phyloP scores from a whole-genome alignment of 2,329 filamentous ascomycete species.

The Aaosphaeria pasadenensis region DNA sequence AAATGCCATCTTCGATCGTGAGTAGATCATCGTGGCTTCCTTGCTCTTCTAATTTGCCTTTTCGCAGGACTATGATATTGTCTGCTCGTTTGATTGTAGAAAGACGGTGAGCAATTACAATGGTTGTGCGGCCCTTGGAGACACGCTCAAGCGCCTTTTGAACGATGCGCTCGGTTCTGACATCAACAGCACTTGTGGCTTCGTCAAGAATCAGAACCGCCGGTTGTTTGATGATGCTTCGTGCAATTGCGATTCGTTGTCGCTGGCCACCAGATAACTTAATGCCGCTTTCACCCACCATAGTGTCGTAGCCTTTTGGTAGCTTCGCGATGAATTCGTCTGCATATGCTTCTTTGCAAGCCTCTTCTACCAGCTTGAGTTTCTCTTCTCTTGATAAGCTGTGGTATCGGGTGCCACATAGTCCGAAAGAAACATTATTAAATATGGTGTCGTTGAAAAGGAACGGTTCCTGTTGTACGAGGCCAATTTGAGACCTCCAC shows the following conservation, averaged over 20 bases:
- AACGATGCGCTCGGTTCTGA: constrained; percentile 54
- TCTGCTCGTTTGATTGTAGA: constrained; percentile 77
- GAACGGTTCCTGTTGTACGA: constrained; percentile 41
- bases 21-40: constrained; percentile 75
- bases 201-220: constrained; percentile 71
- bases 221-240: constrained; percentile 66
- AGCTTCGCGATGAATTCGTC: constrained; percentile 37
- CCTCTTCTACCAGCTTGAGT: constrained; percentile 49
- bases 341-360: constrained; percentile 38
- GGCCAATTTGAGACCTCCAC: constrained; percentile 47
- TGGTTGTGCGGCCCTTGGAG: constrained; percentile 63
- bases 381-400: constrained; percentile 55
- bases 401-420: constrained; percentile 46
- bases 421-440: constrained; percentile 38
- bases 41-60: constrained; percentile 68
- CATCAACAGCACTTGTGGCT: constrained; percentile 67
- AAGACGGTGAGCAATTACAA: constrained; percentile 76
- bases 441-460: constrained; percentile 40
- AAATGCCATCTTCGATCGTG: constrained; percentile 58
- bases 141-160: constrained; percentile 58
- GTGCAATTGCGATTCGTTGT: constrained; percentile 75
- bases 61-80: constrained; percentile 71
- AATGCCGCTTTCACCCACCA: constrained; percentile 73
- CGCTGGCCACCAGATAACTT: constrained; percentile 81
- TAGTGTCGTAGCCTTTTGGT: constrained; percentile 64